A percentile compares a stretch with the other conserved stretches of the same genome.
phyloP scores from a whole-genome alignment of 208 protist genomes.

The Trypanosoma melophagium region DNA sequence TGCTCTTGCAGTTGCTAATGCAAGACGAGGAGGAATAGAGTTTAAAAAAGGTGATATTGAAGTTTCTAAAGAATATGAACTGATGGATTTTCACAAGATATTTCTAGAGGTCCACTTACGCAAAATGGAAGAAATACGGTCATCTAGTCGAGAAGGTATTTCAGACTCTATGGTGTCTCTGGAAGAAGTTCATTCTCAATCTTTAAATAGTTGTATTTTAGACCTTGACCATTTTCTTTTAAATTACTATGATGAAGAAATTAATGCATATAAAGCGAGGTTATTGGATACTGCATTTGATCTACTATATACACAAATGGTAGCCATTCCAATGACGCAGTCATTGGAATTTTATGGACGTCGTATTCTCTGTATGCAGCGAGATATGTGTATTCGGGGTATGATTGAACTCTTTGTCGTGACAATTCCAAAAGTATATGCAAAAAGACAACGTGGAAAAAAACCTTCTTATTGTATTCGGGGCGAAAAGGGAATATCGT shows the following conservation, averaged over 20 bases:
- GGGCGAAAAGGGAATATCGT: background rate
- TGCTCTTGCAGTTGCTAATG: too few species aligned
- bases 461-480: too few species aligned
- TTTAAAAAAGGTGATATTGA: too few species aligned
- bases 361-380: slow-evolving; percentile 57
- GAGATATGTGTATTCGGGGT: slow-evolving; percentile 60
- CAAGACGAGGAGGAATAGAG: too few species aligned
- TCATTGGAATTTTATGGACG: slow-evolving; percentile 54
- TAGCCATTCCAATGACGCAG: slow-evolving; percentile 38
- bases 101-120: too few species aligned
- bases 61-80: too few species aligned
- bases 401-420: slow-evolving; percentile 66
- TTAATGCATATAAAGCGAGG: slow-evolving; percentile 32
- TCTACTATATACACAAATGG: slow-evolving; percentile 43
- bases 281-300: slow-evolving; percentile 55
- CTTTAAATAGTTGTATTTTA: background rate
- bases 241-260: slow-evolving; percentile 29
- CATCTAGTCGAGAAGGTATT: too few species aligned
- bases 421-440: too few species aligned
- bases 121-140: too few species aligned
- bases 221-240: slow-evolving; percentile 29
- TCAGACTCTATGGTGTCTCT: too few species aligned
- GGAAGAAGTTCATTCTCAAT: slow-evolving; percentile 2
- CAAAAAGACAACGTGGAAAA: too few species aligned
- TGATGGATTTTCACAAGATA: too few species aligned